Evolutionary conservation across 331 rosid genomes (phyloP).

Genomic region (Arachis monticola): DNA sequence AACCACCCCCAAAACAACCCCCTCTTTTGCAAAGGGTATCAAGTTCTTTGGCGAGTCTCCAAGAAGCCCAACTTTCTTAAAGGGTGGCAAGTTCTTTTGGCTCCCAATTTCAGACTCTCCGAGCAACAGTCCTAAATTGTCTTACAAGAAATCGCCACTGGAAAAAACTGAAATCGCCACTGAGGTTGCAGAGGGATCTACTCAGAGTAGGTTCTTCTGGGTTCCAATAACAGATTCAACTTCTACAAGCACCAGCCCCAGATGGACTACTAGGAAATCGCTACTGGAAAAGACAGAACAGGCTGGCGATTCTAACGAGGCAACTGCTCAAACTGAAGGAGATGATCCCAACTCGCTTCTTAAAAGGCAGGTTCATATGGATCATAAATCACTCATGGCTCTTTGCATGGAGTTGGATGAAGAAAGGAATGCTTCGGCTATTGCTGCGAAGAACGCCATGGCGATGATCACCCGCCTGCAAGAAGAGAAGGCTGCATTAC

Average conservation of each 20-base stretch:
- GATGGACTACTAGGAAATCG: constrained; percentile 59
- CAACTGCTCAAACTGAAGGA: constrained; percentile 37
- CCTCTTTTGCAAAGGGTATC: constrained; percentile 55
- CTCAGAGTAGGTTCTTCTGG: constrained; percentile 39
- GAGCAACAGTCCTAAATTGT: constrained; percentile 51
- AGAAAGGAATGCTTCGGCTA: constrained; percentile 90
- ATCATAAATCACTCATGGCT: constrained; percentile 79
- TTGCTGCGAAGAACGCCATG: constrained; percentile 95
- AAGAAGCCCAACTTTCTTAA: constrained; percentile 50
- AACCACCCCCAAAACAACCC: constrained; percentile 60
- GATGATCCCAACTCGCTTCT: constrained; percentile 57
- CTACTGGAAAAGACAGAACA: constrained; percentile 53
- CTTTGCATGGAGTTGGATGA: constrained; percentile 91
- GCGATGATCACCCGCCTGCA: constrained; percentile 92
- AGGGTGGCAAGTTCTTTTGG: constrained; percentile 65
- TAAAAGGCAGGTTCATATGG: constrained; percentile 76
- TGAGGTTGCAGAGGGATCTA: constrained; percentile 44
- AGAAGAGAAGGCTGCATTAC: constrained; percentile 84
- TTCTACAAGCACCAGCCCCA: constrained; percentile 74
- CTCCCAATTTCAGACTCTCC: constrained; percentile 64
- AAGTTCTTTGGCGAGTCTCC: constrained; percentile 54
- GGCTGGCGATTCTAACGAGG: constrained; percentile 52
- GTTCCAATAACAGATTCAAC: constrained; percentile 78
- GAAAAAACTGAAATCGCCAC: constrained; percentile 52
- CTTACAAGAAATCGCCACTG: constrained; percentile 53